phyloP scores from a whole-genome alignment of 1,284 basidiomycete species.

The Rhodotorula sp. region DNA sequence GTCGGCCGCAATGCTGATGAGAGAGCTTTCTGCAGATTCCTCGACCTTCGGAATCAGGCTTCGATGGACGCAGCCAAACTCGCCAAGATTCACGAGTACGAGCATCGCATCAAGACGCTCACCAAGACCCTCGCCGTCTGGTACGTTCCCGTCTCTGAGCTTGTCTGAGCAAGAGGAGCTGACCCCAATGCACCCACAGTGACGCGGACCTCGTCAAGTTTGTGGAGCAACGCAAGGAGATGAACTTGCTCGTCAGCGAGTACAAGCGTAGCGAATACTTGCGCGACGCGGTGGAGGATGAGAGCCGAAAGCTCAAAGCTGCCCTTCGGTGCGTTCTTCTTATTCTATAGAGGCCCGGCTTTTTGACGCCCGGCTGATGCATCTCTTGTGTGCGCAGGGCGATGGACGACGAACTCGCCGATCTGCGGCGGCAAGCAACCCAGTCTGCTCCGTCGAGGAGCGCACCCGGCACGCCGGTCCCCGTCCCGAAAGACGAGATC shows the following conservation, averaged over 20 bases:
- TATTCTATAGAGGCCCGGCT: too few species aligned
- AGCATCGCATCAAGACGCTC: conserved; percentile 61
- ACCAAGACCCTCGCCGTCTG: conserved; percentile 67
- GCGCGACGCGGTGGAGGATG: conserved; percentile 25
- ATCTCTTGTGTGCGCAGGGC: not conserved
- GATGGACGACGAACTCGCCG: conserved; percentile 9
- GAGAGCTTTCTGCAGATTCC: conserved; percentile 50
- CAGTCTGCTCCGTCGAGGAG: not conserved
- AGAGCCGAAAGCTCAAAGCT: conserved; percentile 10
- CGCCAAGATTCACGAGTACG: conserved; percentile 34
- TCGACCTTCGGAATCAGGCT: conserved; percentile 37
- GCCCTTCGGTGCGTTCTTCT: conserved; percentile 15
- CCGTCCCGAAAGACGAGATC: not conserved
- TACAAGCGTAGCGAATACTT: conserved; percentile 35
- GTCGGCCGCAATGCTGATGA: not conserved
- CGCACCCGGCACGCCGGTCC: not conserved
- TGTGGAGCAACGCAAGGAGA: conserved; percentile 59
- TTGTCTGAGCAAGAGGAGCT: too few species aligned
- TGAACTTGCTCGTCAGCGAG: conserved; percentile 32
- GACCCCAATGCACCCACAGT: conserved; percentile 52
- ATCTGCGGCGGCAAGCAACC: not conserved
- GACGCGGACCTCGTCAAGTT: conserved; percentile 69
- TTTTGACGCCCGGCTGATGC: too few species aligned
- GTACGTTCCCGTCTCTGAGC: conserved; percentile 51
- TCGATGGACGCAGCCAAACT: conserved; percentile 35